Percentiles rank a stretch among this genome's conserved stretches.
These are phyloP conservation scores for Ensete ventricosum DNA, from an alignment of 176 grass and related monocot genomes.

Conservation along the genomic window DNA sequence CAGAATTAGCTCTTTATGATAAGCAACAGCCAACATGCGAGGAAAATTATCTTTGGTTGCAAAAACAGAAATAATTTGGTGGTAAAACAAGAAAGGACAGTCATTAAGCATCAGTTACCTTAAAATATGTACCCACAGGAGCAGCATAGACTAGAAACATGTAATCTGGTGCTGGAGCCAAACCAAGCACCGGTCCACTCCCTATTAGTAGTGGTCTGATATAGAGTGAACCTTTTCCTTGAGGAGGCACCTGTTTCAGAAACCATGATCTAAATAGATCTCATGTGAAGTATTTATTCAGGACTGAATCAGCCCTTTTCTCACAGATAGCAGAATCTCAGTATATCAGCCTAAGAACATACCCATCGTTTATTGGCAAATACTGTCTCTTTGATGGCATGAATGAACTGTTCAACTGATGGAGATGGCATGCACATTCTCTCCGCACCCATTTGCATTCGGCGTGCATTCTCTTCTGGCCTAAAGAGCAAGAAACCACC, in stretches of 20 bases:
- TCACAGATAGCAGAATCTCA: not conserved
- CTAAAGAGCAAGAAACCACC: slow-evolving; percentile 64
- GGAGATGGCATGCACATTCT: slow-evolving; percentile 98
- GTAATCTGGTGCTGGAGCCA: slow-evolving; percentile 86
- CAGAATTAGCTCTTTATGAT: too few relatives aligned
- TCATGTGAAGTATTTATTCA: too few relatives aligned
- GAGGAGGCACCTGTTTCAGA: slow-evolving; percentile 62
- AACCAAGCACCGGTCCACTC: slow-evolving; percentile 55
- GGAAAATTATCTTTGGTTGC: too few relatives aligned
- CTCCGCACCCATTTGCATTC: slow-evolving; percentile 64
- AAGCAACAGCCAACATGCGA: too few relatives aligned
- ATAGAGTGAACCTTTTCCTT: slow-evolving; percentile 76
- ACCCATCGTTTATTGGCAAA: slow-evolving; percentile 86
- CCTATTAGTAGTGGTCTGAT: slow-evolving; percentile 86
- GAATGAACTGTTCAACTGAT: slow-evolving; percentile 64
- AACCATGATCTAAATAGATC: too few relatives aligned
- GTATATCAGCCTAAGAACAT: not conserved
- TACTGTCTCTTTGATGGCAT: slow-evolving; percentile 70
- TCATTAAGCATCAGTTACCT: slow-evolving; percentile 24
- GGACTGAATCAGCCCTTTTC: too few relatives aligned
- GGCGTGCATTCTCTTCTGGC: slow-evolving; percentile 76
- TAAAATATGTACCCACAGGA: slow-evolving; percentile 83
- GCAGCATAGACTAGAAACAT: slow-evolving; percentile 72
- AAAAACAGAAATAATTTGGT: too few relatives aligned
- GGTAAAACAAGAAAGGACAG: too few relatives aligned